These are phyloP conservation scores for Xerocomus spinulosus DNA, from an alignment of 768 basidiomycete genomes.

Conservation along the genomic window DNA sequence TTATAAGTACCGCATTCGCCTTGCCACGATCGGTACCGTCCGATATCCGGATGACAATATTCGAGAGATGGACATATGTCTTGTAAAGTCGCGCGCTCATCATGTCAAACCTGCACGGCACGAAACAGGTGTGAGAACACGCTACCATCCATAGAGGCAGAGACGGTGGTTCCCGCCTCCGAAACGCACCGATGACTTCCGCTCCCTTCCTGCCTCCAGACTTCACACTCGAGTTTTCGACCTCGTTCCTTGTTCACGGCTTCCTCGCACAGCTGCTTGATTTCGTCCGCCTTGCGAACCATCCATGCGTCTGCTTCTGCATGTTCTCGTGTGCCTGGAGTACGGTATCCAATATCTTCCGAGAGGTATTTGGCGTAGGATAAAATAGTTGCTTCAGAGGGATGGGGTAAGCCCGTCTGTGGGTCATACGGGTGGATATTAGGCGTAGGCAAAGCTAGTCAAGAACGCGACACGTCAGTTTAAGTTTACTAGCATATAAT, in stretches of 20 bases:
- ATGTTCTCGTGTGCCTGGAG: constrained; percentile 87
- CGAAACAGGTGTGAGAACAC: neutral
- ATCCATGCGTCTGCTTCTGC: constrained; percentile 83
- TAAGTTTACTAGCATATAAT: neutral
- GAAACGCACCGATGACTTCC: constrained; percentile 75
- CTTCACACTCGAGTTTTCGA: constrained; percentile 80
- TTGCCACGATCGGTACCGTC: constrained; percentile 68
- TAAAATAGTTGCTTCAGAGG: constrained; percentile 68
- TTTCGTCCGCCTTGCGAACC: constrained; percentile 55
- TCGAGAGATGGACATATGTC: constrained; percentile 81
- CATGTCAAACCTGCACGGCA: constrained; percentile 75
- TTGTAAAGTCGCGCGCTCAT: constrained; percentile 82
- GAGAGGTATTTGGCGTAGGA: constrained; percentile 63
- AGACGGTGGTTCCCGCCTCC: neutral
- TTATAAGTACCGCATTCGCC: constrained; percentile 80
- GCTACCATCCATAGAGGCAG: neutral
- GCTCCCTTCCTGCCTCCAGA: constrained; percentile 86
- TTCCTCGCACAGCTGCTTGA: constrained; percentile 60
- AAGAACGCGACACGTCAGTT: constrained; percentile 4
- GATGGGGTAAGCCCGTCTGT: constrained; percentile 55
- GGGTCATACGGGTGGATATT: constrained; percentile 54
- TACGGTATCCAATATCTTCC: constrained; percentile 86
- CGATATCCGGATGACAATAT: constrained; percentile 84
- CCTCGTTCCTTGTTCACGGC: constrained; percentile 37
- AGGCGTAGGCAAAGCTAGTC: constrained; percentile 54